phyloP scores from a whole-genome alignment of 106 monocot species.

The Chionographis japonica region DNA sequence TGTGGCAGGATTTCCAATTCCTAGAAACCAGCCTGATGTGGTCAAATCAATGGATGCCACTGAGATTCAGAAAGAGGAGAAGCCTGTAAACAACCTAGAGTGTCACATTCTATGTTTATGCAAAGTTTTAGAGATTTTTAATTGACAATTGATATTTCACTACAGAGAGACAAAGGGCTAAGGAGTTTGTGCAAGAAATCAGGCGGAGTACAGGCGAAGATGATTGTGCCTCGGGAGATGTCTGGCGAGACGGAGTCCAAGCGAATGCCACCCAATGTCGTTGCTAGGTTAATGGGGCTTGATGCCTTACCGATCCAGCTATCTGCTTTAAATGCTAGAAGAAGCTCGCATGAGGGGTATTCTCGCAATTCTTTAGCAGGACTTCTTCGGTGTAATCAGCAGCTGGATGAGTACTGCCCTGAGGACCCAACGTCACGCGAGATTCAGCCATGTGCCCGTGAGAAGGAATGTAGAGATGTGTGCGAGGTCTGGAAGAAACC shows the following conservation, averaged over 20 bases:
- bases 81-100: constrained; percentile 23
- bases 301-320: constrained; percentile 34
- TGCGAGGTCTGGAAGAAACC: constrained; percentile 23
- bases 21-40: constrained; percentile 14
- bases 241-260: constrained; percentile 22
- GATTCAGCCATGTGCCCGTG: neutral
- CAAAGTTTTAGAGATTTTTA: neutral
- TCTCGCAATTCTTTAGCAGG: neutral
- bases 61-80: constrained; percentile 23
- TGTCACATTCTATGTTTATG: neutral
- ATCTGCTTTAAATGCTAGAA: constrained; percentile 1
- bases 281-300: constrained; percentile 71
- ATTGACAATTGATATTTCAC: neutral
- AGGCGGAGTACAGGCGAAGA: constrained; percentile 36
- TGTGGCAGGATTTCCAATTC: constrained; percentile 20
- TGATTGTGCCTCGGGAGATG: constrained; percentile 49
- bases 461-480: constrained; percentile 17
- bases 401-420: neutral
- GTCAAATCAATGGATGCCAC: constrained; percentile 13
- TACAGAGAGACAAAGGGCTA: constrained; percentile 16
- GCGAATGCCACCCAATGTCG: constrained; percentile 32
- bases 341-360: constrained; percentile 3
- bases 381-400: neutral
- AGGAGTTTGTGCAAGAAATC: constrained; percentile 22
- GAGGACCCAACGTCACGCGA: neutral